Evolutionary conservation across 2,329 filamentous ascomycete species (phyloP).

Genomic region (Neonectria sp.): DNA sequence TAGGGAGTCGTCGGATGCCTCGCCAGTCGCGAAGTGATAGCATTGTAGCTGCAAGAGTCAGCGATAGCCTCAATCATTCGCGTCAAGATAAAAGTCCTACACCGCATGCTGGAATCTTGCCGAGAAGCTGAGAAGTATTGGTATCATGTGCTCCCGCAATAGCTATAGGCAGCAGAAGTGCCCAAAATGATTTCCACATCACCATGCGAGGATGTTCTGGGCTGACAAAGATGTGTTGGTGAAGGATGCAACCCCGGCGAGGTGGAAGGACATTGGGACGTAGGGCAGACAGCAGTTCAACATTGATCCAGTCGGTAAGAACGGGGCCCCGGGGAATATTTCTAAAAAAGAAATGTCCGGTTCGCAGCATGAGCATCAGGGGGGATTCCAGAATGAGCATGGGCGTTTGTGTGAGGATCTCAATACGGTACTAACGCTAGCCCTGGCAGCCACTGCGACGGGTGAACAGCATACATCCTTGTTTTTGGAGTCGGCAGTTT

Average conservation of each 20-base stretch:
- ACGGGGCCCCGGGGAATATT: constrained; percentile 20
- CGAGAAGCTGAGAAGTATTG: constrained; percentile 12
- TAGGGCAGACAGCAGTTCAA: constrained; percentile 5
- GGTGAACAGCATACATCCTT: constrained; percentile 18
- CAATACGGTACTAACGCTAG: constrained; percentile 16
- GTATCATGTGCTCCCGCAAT: constrained; percentile 1
- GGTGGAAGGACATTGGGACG: constrained; percentile 10
- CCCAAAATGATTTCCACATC: constrained; percentile 15
- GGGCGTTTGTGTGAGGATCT: constrained; percentile 29
- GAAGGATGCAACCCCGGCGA: constrained; percentile 21
- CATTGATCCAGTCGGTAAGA: not conserved
- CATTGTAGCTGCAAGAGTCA: constrained; percentile 15
- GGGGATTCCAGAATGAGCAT: constrained; percentile 29
- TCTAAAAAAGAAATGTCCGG: constrained; percentile 22
- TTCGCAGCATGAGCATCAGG: constrained; percentile 9
- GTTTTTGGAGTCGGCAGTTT: constrained; percentile 13
- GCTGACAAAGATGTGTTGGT: constrained; percentile 11
- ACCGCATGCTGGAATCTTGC: constrained; percentile 22
- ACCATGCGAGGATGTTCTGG: constrained; percentile 11
- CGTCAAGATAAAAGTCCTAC: constrained; percentile 9
- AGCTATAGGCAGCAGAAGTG: constrained; percentile 20
- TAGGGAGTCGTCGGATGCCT: constrained; percentile 7
- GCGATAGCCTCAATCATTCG: not conserved
- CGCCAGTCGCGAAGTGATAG: constrained; percentile 9
- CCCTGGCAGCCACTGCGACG: constrained; percentile 25